These are phyloP conservation scores for Eremothecium coryli DNA, from an alignment of 1,139 yeast genomes.

Conservation along the genomic window DNA sequence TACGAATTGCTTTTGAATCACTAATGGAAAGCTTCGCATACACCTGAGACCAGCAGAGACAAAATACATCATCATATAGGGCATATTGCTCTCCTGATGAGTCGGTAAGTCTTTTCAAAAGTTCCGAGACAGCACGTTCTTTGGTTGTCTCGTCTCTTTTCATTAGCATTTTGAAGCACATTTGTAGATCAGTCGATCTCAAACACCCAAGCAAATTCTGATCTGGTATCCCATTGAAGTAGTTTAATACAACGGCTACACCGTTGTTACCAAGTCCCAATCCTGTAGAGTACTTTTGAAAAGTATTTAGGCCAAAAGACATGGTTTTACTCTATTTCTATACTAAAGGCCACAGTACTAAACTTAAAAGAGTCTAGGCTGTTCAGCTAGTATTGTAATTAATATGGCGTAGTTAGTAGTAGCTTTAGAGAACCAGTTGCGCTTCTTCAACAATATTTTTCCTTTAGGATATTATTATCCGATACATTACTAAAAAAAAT, in stretches of 20 bases:
- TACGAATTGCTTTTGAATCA: conserved; percentile 55
- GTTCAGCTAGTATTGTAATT: no score
- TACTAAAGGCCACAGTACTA: no score
- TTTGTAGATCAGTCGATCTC: conserved; percentile 47
- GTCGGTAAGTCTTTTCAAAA: conserved; percentile 33
- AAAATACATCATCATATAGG: conserved; percentile 41
- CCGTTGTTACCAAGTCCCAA: conserved; percentile 39
- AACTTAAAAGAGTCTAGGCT: no score
- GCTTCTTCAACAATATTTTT: no score
- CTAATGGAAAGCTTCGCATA: conserved; percentile 74
- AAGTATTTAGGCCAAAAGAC: conserved; percentile 27
- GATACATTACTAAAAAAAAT: no score
- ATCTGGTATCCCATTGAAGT: conserved; percentile 73
- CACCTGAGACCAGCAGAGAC: conserved; percentile 68
- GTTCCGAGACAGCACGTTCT: conserved; percentile 64
- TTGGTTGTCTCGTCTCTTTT: conserved; percentile 78
- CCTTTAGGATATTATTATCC: no score
- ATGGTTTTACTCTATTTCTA: no score
- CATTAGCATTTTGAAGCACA: conserved; percentile 62
- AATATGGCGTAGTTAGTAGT: no score
- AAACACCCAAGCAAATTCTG: conserved; percentile 38
- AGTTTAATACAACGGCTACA: conserved; percentile 61
- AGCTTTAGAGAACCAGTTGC: no score
- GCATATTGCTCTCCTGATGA: conserved; percentile 24
- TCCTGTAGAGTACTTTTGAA: conserved; percentile 22